Base-by-base conservation (phyloP, 1,139 yeast genomes). In the Sugiyamaella sp. region DNA sequence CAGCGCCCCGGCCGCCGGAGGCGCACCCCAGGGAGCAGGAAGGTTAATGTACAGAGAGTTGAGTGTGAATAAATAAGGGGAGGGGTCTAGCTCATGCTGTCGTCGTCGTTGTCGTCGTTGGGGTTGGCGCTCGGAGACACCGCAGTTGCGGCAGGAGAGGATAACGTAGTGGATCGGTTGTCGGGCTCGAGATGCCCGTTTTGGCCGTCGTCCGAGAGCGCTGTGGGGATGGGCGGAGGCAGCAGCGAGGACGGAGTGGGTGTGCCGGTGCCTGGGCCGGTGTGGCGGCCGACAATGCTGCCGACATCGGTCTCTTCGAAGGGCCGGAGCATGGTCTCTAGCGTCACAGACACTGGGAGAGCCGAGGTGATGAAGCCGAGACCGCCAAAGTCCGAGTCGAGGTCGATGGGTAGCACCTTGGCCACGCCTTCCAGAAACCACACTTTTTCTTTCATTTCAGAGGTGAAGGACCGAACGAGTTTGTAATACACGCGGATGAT, bases 341-440 rank as follows among this genome's bases (percentile, higher is more conserved):
- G 35, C 1, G 53, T 44, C 19, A 50, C 57, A 3, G 58, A 47
- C 25, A 60, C 61, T 5, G 71, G 71, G 20, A 71, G 59, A 1
- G 74, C 74, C 12, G 61, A 60, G 3, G 71, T 69, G 20, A 71
- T 68, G 55, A 70, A 71, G 1, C 72, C 74, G 19, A 71, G 63
- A 0, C 74, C 74, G 5, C 74, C 75, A 46, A 61, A 65, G 56
- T 71, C 69, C 14, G 62, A 58, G 54, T 72, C 75, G 62, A 66
- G 63, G 51, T 71, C 74, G 21, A 71, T 70, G 2, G 74, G 75
- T 38, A 91, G 76, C 0, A 89, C 96, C 57, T 84, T 84, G 3
- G 95, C 81, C 1, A 91, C 96, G 1, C 97, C 97, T 69, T 90
- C 96, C 60, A 91, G 76, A 63, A 91, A 91, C 98, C 98, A 91